Conservation (phyloP, 768 basidiomycete genomes). For the Exsudoporus frostii region DNA sequence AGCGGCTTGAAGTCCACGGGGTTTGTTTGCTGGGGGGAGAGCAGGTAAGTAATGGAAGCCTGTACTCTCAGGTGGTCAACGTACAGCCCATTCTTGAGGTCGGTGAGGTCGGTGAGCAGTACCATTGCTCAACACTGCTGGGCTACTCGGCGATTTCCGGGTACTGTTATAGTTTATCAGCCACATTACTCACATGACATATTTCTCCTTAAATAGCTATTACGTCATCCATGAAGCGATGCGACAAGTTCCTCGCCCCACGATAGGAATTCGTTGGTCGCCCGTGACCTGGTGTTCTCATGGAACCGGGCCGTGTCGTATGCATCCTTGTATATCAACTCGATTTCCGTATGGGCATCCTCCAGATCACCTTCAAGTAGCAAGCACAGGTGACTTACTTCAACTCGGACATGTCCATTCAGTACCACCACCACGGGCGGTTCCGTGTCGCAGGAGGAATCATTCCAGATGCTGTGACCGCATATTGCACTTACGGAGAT, state of each 20-base stretch:
- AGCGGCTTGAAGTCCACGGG: constrained; percentile 97
- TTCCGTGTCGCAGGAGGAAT: constrained; percentile 51
- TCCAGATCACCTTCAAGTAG: not conserved
- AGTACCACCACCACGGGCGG: constrained; percentile 53
- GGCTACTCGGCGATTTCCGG: constrained; percentile 30
- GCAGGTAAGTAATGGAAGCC: constrained; percentile 5
- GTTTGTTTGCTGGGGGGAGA: constrained; percentile 80
- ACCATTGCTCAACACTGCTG: constrained; percentile 7
- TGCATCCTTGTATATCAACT: constrained; percentile 1
- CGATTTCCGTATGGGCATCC: not conserved
- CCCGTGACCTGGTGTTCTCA: too few relatives aligned
- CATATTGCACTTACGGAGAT: constrained; percentile 55
- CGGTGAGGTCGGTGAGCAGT: constrained; percentile 44
- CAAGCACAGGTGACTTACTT: not conserved
- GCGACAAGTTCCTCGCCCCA: too few relatives aligned
- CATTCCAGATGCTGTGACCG: constrained; percentile 56
- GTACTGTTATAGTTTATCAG: constrained; percentile 43
- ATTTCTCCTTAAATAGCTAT: not conserved
- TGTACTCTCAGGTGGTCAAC: constrained; percentile 35
- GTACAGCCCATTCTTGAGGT: constrained; percentile 82
- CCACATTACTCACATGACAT: constrained; percentile 22
- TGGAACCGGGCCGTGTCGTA: constrained; percentile 2
- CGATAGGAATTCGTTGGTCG: too few relatives aligned
- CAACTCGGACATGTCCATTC: constrained; percentile 27
- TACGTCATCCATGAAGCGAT: not conserved